A percentile compares a stretch with the other conserved stretches of the same genome.
Evolutionary conservation across 768 basidiomycete genomes (phyloP).

Genomic region (Kwoniella botswanensis): DNA sequence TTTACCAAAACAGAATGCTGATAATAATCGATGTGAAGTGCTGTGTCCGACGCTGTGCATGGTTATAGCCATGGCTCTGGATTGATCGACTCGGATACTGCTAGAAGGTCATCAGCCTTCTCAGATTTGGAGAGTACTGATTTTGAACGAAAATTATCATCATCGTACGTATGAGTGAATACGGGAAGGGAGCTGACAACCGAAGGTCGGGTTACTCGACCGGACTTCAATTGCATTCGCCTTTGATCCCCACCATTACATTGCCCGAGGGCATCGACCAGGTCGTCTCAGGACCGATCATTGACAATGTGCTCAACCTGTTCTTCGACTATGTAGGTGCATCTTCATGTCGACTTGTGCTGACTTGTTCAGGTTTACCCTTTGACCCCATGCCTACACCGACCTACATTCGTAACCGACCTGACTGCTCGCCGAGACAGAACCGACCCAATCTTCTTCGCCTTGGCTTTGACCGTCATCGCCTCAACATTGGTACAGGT

Average conservation of each 20-base stretch:
- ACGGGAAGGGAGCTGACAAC: not conserved
- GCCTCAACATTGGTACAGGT: conserved; percentile 84
- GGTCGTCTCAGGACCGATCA: conserved; percentile 34
- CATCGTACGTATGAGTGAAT: conserved; percentile 6
- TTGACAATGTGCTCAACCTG: conserved; percentile 39
- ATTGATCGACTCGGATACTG: not conserved
- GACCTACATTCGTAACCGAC: conserved; percentile 90
- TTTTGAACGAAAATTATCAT: conserved; percentile 15
- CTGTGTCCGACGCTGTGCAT: conserved; percentile 44
- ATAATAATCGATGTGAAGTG: conserved; percentile 11
- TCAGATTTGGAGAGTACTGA: conserved; percentile 9
- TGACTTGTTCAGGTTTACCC: conserved; percentile 68
- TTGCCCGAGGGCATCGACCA: conserved; percentile 44
- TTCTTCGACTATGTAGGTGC: conserved; percentile 51
- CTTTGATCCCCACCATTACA: not conserved
- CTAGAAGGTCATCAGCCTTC: conserved; percentile 11
- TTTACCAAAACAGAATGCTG: not conserved
- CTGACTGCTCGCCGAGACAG: conserved; percentile 78
- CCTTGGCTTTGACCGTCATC: conserved; percentile 66
- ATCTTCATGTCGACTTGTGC: not conserved
- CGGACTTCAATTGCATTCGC: conserved; percentile 21
- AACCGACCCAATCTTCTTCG: conserved; percentile 50
- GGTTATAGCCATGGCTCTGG: conserved; percentile 20
- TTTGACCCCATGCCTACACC: conserved; percentile 87
- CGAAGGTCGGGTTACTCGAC: conserved; percentile 17